These are phyloP conservation scores for Backusella tuberculispora DNA, from an alignment of 192 early-diverging fungal genomes.

Conservation along the genomic window DNA sequence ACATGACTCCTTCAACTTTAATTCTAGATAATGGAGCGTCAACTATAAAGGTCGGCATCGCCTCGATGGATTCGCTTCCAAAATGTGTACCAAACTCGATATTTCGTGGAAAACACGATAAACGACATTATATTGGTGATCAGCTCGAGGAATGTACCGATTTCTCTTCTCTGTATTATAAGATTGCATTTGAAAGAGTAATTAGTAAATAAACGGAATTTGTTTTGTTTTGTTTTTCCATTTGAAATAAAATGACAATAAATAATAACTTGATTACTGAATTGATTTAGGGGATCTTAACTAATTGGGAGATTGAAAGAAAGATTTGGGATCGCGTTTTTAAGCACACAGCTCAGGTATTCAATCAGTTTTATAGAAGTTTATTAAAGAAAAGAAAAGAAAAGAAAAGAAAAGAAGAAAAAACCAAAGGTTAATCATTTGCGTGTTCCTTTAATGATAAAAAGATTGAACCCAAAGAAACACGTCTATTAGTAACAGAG, in stretches of 20 bases:
- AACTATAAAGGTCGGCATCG: slow-evolving; percentile 66
- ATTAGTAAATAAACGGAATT: background rate
- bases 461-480: slow-evolving; percentile 62
- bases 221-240: background rate
- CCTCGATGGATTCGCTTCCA: slow-evolving; percentile 37
- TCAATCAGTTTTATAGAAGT: slow-evolving; percentile 16
- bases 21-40: slow-evolving; percentile 76
- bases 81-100: slow-evolving; percentile 62
- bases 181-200: slow-evolving; percentile 81
- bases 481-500: slow-evolving; percentile 71
- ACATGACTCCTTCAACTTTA: slow-evolving; percentile 40
- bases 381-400: slow-evolving; percentile 19
- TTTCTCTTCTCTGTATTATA: slow-evolving; percentile 73
- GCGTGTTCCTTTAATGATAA: background rate
- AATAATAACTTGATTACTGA: slow-evolving; percentile 13
- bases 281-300: slow-evolving; percentile 62
- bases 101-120: slow-evolving; percentile 59
- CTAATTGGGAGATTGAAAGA: slow-evolving; percentile 79
- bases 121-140: slow-evolving; percentile 68
- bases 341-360: slow-evolving; percentile 63
- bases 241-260: background rate
- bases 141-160: slow-evolving; percentile 64
- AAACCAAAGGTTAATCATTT: too few species aligned
- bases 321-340: slow-evolving; percentile 81
- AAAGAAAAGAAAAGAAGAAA: background rate